phyloP scores from a whole-genome alignment of 176 grass and related monocot genomes.

The Cocos nucifera region DNA sequence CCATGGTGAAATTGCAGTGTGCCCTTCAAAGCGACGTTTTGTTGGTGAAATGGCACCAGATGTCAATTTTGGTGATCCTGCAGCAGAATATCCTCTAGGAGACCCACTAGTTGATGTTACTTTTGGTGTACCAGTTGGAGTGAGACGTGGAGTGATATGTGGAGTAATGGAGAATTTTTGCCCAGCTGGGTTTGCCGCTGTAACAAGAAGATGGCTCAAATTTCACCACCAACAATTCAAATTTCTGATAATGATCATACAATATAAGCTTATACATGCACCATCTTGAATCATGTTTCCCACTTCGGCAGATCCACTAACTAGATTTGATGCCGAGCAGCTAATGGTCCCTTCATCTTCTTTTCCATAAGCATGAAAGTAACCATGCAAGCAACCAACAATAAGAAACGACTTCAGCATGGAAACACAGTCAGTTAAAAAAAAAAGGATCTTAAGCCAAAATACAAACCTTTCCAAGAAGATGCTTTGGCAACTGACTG shows the following conservation, averaged over 20 bases:
- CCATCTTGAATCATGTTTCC: conserved; percentile 51
- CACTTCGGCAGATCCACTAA: conserved; percentile 19
- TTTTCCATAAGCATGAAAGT: conserved; percentile 12
- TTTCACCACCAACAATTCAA: conserved; percentile 3
- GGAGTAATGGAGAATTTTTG: conserved; percentile 41
- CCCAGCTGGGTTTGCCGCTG: conserved; percentile 30
- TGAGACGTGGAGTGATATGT: conserved; percentile 44
- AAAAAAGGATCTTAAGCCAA: background rate
- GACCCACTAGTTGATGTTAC: conserved; percentile 52
- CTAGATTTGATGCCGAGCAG: conserved; percentile 16
- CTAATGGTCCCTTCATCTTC: conserved; percentile 45
- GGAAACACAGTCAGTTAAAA: background rate
- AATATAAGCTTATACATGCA: conserved; percentile 10
- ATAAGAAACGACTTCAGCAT: background rate
- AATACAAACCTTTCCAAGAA: conserved; percentile 43
- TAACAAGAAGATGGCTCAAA: conserved; percentile 29
- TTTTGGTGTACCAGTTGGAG: conserved; percentile 47
- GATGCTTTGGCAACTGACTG: conserved; percentile 44
- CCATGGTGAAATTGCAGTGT: conserved; percentile 79
- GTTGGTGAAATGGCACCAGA: conserved; percentile 71
- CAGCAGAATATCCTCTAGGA: conserved; percentile 44
- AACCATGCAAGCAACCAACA: background rate
- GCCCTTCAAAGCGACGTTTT: conserved; percentile 47
- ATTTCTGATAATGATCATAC: background rate
- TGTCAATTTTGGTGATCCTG: conserved; percentile 56